Percentiles rank a stretch among this genome's conserved stretches.
phyloP scores from a whole-genome alignment of 176 grass and related monocot species.

The Hsuehochloa calcarea region DNA sequence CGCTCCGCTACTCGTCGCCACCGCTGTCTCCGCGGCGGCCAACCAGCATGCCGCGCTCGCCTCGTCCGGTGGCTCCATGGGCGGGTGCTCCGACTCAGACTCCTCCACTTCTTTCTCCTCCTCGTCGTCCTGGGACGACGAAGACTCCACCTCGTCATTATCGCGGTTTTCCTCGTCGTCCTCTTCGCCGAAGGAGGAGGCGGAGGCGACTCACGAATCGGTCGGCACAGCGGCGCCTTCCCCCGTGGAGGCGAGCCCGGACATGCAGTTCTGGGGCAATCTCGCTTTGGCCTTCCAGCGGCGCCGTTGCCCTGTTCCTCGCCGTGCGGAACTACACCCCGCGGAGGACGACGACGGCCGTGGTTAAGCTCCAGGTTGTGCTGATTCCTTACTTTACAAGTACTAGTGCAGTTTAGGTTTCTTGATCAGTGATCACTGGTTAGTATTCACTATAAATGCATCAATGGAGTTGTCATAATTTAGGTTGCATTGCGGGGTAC shows the following conservation, averaged over 20 bases:
- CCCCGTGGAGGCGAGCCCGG: not conserved
- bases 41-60: slow-evolving; percentile 9
- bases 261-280: not conserved
- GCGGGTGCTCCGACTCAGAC: slow-evolving; percentile 26
- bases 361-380: slow-evolving; percentile 20
- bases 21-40: not conserved
- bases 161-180: not conserved
- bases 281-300: not conserved
- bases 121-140: not conserved
- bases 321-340: not conserved
- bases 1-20: not conserved
- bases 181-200: not conserved
- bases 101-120: not conserved
- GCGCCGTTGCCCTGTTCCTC: not conserved
- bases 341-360: not conserved
- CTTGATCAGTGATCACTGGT: not conserved
- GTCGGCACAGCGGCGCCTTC: slow-evolving; percentile 12
- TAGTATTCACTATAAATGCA: not conserved
- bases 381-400: not conserved
- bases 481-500: slow-evolving; percentile 26
- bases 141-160: too few species aligned
- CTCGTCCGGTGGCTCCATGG: slow-evolving; percentile 34
- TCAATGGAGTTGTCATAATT: not conserved
- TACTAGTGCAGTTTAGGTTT: not conserved
- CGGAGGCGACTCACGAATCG: not conserved